Percentiles rank a stretch among this genome's conserved stretches.
These are phyloP conservation scores for Plasmodium inui DNA, from an alignment of 169 alveolate genomes.

Conservation along the genomic window DNA sequence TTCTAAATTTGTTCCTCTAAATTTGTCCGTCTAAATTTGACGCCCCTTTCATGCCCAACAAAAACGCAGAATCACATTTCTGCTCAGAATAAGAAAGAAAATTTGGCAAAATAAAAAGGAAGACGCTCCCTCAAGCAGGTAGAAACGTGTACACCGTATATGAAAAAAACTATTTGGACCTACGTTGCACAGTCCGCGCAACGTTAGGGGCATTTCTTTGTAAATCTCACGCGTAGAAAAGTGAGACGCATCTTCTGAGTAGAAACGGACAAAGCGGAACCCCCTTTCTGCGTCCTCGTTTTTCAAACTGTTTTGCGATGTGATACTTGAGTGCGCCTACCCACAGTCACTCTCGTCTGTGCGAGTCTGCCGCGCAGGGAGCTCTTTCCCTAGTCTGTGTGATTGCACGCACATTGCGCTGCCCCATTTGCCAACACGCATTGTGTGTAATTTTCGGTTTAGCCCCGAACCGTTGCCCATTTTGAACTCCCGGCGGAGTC, in stretches of 20 bases:
- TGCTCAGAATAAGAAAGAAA: background rate
- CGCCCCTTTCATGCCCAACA: background rate
- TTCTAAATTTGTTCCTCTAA: background rate
- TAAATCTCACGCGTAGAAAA: background rate
- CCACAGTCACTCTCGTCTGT: background rate
- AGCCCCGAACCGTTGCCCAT: background rate
- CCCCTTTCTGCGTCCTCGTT: background rate
- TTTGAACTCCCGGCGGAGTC: background rate
- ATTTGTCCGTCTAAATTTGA: background rate
- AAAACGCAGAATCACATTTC: background rate
- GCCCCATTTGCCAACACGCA: background rate
- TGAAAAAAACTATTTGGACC: background rate
- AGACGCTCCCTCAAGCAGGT: background rate
- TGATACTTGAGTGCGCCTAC: background rate
- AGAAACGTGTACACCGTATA: background rate
- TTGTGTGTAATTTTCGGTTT: background rate
- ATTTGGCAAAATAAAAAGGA: background rate
- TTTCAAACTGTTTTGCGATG: constrained; percentile 6
- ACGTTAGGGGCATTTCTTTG: background rate
- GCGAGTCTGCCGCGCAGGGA: background rate
- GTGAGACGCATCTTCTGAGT: background rate
- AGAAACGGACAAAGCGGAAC: background rate
- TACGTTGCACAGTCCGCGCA: background rate
- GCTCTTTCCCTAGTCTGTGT: background rate
- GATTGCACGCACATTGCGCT: background rate